Conservation (phyloP, 768 basidiomycete species). For the Leccinum imitatum region DNA sequence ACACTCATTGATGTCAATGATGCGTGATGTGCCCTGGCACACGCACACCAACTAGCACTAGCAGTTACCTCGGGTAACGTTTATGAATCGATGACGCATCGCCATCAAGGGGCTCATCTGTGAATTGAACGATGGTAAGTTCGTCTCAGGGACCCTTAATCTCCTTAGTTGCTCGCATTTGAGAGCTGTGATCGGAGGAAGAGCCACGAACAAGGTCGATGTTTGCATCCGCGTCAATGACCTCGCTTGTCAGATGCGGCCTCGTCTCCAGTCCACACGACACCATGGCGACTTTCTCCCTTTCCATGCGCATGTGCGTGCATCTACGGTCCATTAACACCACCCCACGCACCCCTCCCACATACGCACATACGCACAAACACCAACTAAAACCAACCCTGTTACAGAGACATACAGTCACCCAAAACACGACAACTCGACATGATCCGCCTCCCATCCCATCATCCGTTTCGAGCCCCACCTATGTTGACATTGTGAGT, state of each 20-base stretch:
- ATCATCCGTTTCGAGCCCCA: conserved; percentile 8
- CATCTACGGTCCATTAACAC: background rate
- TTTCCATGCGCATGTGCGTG: background rate
- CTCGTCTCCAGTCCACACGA: background rate
- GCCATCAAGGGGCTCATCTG: too few species aligned
- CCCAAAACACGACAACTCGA: conserved; percentile 8
- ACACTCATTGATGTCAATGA: background rate
- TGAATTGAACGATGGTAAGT: too few species aligned
- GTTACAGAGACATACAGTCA: conserved; percentile 1
- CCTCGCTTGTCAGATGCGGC: background rate
- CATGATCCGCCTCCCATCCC: background rate
- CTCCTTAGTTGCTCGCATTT: background rate
- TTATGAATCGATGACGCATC: too few species aligned
- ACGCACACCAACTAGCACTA: background rate
- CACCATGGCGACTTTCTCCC: background rate
- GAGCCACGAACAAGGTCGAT: background rate
- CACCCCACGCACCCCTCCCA: background rate
- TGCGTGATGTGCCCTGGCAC: background rate
- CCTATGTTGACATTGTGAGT: background rate
- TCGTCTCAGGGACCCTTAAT: too few species aligned
- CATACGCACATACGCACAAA: background rate
- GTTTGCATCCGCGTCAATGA: background rate
- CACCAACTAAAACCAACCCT: background rate
- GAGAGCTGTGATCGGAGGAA: background rate
- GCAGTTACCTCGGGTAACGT: background rate